Base-by-base conservation (phyloP, 176 grass and related monocot genomes). In the maize (Zea mays) region DNA sequence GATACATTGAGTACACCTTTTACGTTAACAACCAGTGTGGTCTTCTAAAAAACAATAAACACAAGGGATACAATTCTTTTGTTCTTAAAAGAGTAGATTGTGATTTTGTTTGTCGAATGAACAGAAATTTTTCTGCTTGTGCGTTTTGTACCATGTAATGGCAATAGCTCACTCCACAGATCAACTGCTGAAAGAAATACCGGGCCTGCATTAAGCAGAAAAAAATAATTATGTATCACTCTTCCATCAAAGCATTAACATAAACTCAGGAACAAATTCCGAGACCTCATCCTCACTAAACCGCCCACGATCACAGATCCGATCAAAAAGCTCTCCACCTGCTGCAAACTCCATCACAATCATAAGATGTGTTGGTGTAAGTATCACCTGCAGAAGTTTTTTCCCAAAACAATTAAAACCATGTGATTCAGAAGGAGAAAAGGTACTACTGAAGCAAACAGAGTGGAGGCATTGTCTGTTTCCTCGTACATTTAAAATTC, bases 211-310 rank as follows among this genome's bases (percentile, higher is more conserved):
- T 41, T 62, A 83, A 73, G 67, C 37, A 94, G 79, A 63, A 88
- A 83, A 47, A 57, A 20, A 56, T 17, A 52, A 57, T 44, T 54
- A 71, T 85, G 36, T 57, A 58, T 68, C 54, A 45, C 21, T 68
- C 34, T 38, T 65, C 65, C 71, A 78, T 21, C 27, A 79, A 74
- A 73, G 69, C 7, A 45, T 47, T 55, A 81, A 79, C 13, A 76
- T 55, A 77, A 69, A 73, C 36, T 69, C 40, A 42, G 44, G 50
- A 40, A 66, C 49, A 93, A 71, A 80, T 64, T 74, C 39, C 4
- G n/a, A 90, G 65, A 97, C 93, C 93, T 97, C 93, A 38, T 97
- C 93, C 87, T 97, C 93, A 57, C 93, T 97, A 56, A 97, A 97
- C 54, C 93, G 52, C 19, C 90, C 93, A 47, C 86, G 81, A 75